A percentile compares a stretch with the other conserved stretches of the same genome.
Evolutionary conservation across 257 asterid species (phyloP).

Genomic region (Salvia miltiorrhiza): DNA sequence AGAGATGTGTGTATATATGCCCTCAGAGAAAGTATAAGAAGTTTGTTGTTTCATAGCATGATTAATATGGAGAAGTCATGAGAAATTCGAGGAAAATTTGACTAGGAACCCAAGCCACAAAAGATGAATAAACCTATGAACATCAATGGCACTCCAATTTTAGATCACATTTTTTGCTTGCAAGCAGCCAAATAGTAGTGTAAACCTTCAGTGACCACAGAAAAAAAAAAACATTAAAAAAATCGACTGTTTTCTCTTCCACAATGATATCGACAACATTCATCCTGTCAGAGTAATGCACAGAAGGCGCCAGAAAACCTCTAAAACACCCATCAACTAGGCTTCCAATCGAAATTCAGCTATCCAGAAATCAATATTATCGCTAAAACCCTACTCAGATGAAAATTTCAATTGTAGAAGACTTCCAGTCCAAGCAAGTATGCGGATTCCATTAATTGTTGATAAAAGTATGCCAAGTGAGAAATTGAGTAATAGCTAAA

Average conservation of each 20-base stretch:
- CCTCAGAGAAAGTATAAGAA: background rate
- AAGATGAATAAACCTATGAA: conserved; percentile 4
- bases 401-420: conserved; percentile 8
- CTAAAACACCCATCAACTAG: background rate
- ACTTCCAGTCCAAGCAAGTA: background rate
- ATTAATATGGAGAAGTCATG: background rate
- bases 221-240: background rate
- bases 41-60: conserved; percentile 2
- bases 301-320: conserved; percentile 13
- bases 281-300: conserved; percentile 3
- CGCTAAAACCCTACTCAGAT: background rate
- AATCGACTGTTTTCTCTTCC: background rate
- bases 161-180: background rate
- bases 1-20: background rate
- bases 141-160: background rate
- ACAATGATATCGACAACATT: background rate
- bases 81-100: background rate
- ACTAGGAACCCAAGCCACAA: background rate
- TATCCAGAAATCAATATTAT: background rate
- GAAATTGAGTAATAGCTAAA: background rate
- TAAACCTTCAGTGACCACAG: conserved; percentile 3
- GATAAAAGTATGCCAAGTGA: too few species aligned
- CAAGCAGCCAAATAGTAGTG: background rate
- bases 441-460: background rate
- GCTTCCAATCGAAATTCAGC: background rate